Evolutionary conservation across 441 rosid species (phyloP).

Genomic region (Aleurites moluccanus): DNA sequence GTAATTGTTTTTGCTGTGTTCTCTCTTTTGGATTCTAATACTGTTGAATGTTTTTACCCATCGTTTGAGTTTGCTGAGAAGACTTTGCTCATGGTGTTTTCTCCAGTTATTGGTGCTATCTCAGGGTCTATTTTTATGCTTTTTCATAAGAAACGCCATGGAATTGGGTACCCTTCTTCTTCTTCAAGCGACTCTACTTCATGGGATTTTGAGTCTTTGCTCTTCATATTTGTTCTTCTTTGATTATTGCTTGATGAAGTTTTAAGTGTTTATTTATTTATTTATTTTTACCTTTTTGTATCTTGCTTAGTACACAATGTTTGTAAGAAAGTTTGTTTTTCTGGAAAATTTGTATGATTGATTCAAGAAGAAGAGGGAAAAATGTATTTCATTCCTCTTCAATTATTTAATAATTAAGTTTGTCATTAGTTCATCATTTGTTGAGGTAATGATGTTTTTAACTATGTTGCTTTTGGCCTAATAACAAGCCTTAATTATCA

Average conservation of each 20-base stretch:
- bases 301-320: not conserved
- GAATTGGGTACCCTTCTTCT: constrained; percentile 72
- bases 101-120: constrained; percentile 64
- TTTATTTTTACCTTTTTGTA: not conserved
- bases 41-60: constrained; percentile 63
- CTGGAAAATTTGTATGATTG: not conserved
- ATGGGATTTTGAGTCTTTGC: not conserved
- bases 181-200: constrained; percentile 18
- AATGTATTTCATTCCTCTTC: not conserved
- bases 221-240: not conserved
- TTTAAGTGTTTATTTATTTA: not conserved
- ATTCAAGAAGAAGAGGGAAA: too few species aligned
- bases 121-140: constrained; percentile 52
- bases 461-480: not conserved
- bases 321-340: not conserved
- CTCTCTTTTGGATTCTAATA: constrained; percentile 60
- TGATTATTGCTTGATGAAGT: not conserved
- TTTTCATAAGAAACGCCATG: constrained; percentile 73
- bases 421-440: too few species aligned
- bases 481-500: not conserved
- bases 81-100: constrained; percentile 59
- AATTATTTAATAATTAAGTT: not conserved
- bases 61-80: constrained; percentile 48
- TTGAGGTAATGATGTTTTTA: not conserved
- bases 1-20: constrained; percentile 54